Base-by-base conservation (phyloP, 2,329 filamentous ascomycete species). In the Ascochyta lentis region DNA sequence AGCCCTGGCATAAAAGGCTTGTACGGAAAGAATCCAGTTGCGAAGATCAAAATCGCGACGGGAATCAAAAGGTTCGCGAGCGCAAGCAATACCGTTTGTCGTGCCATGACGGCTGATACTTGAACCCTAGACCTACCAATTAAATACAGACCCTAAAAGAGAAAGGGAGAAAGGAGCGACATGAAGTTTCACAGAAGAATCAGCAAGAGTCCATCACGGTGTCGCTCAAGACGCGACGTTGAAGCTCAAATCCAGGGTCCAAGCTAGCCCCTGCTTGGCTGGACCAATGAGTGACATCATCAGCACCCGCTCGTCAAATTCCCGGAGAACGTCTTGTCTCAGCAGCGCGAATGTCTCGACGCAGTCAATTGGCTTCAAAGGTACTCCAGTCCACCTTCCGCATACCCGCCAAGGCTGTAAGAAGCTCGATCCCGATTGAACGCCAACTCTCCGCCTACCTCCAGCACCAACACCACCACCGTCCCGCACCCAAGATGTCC, bases 11-110 rank as follows among this genome's bases (percentile, higher is more conserved):
- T 83, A 63, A 96, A 89, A 3, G 95, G 92, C 72, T 99, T 99
- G 78, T 98, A 97, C 7, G 95, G 95, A 71, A 99, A 99, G 83
- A 99, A 99, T 13, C 95, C 94, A 29, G 87, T 86, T 24, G 91
- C 93, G 75, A 98, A 98, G 61, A 89, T 69, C 19, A 81, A 67
- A 43, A 81, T 76, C 42, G 92, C 88, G 51, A 89, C 71, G 3
- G 91, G 90, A 40, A 96, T 86, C 58, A 96, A 77, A 29, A 92
- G 53, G 75, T 97, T 96, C 68, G 91, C 89, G 61, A 86, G 76
- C 47, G 84, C 72, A 58, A 92, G 84, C 55, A 79, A 66, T 42
- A 69, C 26, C n/a, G 61, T 63, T 53, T 63, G 64, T 38, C 47
- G 33, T 42, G 66, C 65, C 72, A 73, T 74, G 50, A 59, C 49